Evolutionary conservation across 106 monocot species (phyloP).

Genomic region (Dactylorhiza incarnata): DNA sequence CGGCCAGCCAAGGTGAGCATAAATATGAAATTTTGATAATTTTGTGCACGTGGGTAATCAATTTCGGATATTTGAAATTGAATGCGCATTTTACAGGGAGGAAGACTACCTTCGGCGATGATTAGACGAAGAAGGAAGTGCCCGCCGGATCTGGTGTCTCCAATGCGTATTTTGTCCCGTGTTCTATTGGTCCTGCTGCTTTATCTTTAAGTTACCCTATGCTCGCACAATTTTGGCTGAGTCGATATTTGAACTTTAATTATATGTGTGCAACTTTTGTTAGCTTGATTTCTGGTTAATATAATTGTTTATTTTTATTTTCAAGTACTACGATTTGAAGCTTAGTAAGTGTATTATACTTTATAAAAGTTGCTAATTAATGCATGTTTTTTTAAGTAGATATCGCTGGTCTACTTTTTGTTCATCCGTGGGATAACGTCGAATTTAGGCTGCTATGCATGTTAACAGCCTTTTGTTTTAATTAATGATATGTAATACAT

Average conservation of each 20-base stretch:
- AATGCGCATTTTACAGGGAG: conserved; percentile 5
- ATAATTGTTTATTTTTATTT: background rate
- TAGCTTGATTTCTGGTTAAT: background rate
- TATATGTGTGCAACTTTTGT: background rate
- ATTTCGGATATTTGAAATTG: background rate
- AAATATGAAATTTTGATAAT: background rate
- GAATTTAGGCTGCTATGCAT: no score
- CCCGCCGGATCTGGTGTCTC: no score
- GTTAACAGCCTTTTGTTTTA: no score
- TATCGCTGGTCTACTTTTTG: no score
- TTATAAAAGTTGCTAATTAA: background rate
- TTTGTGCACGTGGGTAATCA: background rate
- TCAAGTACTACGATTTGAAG: background rate
- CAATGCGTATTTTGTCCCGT: no score
- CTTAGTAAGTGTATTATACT: background rate
- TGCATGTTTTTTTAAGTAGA: no score
- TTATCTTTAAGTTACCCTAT: background rate
- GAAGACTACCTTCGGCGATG: conserved; percentile 18
- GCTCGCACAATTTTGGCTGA: background rate
- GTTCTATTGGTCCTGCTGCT: background rate
- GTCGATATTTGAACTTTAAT: background rate
- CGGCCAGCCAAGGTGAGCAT: conserved; percentile 7
- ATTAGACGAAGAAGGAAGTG: background rate
- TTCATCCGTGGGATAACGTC: no score
- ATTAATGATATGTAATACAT: no score